phyloP scores from a whole-genome alignment of 1,284 basidiomycete species.

The Rhizoctonia solani region DNA sequence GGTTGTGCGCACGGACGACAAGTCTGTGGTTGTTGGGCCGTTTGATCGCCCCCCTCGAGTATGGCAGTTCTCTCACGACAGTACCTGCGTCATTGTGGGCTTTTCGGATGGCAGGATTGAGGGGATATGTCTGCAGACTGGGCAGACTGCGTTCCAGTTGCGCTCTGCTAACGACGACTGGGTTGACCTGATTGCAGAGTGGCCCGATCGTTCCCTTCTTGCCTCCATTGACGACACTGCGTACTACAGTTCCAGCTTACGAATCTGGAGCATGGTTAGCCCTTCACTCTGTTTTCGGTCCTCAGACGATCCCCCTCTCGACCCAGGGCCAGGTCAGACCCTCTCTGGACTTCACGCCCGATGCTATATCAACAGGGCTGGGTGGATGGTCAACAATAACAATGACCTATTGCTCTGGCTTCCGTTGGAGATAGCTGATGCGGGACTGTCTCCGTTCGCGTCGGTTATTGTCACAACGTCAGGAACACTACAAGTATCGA shows the following conservation, averaged over 20 bases:
- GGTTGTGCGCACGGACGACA: not conserved
- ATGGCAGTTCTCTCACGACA: not conserved
- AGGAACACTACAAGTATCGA: not conserved
- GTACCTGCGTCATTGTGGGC: not conserved
- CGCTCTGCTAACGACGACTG: not conserved
- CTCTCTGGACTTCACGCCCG: too few relatives aligned
- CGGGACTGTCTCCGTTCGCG: not conserved
- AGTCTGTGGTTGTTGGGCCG: not conserved
- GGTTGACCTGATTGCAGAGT: not conserved
- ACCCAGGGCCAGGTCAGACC: too few relatives aligned
- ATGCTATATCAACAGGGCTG: too few relatives aligned
- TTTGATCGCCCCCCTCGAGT: not conserved
- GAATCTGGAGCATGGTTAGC: too few relatives aligned
- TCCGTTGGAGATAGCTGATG: not conserved
- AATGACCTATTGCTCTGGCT: not conserved
- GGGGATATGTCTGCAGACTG: too few relatives aligned
- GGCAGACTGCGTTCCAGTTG: too few relatives aligned
- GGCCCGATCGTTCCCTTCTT: not conserved
- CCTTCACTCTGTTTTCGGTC: too few relatives aligned
- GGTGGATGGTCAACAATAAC: not conserved
- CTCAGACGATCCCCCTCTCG: too few relatives aligned
- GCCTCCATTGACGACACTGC: not conserved
- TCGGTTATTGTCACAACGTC: not conserved
- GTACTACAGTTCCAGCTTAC: too few relatives aligned
- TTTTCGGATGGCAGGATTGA: not conserved